Conservation (phyloP, 768 basidiomycete species). For the Lanmaoa pseudosensibilis region DNA sequence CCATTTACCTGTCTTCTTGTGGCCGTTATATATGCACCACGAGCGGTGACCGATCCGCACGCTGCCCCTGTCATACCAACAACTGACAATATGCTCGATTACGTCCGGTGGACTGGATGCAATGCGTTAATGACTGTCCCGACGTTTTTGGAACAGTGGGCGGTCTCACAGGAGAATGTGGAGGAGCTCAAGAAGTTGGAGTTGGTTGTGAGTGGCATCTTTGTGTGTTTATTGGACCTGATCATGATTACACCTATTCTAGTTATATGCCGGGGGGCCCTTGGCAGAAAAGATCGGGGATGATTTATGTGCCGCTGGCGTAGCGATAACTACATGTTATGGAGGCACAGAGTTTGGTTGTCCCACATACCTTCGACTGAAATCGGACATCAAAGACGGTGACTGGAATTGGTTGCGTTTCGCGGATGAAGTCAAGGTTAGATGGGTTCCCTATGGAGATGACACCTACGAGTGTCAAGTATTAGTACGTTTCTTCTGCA, state of each 20-base stretch:
- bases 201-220: slow-evolving; percentile 15
- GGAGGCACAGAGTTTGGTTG: slow-evolving; percentile 26
- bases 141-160: slow-evolving; percentile 19
- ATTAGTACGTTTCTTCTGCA: slow-evolving; percentile 26
- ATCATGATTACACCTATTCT: not conserved
- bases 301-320: slow-evolving; percentile 17
- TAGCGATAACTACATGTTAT: slow-evolving; percentile 11
- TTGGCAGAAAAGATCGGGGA: slow-evolving; percentile 15
- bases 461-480: slow-evolving; percentile 37
- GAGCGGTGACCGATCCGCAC: not conserved
- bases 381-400: slow-evolving; percentile 8
- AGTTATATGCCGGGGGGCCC: slow-evolving; percentile 18
- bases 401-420: slow-evolving; percentile 20
- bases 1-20: slow-evolving; percentile 30
- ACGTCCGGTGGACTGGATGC: slow-evolving; percentile 6
- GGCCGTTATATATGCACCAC: slow-evolving; percentile 36
- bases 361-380: not conserved
- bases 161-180: slow-evolving; percentile 8
- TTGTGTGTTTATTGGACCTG: not conserved
- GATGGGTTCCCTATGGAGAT: slow-evolving; percentile 35
- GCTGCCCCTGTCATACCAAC: slow-evolving; percentile 22
- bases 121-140: slow-evolving; percentile 18
- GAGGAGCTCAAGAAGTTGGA: slow-evolving; percentile 19
- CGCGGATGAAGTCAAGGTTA: slow-evolving; percentile 17
- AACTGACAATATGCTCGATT: slow-evolving; percentile 21